phyloP scores from a whole-genome alignment of 306 rosid genomes.

The Castanopsis chinensis region DNA sequence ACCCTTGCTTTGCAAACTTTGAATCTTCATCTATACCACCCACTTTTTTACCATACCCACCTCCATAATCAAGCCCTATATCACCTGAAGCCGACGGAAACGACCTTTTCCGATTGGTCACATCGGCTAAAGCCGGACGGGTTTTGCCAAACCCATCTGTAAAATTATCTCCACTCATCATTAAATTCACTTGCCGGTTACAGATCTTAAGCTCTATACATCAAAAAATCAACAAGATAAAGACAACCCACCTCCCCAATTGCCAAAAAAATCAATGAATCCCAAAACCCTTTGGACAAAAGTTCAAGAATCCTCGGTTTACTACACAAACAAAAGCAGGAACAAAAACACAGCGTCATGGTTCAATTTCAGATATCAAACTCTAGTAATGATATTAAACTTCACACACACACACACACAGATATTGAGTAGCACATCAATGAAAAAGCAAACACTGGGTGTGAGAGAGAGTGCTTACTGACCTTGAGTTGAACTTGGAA shows the following conservation, averaged over 20 bases:
- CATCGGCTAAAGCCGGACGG: conserved; percentile 54
- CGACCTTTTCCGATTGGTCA: conserved; percentile 63
- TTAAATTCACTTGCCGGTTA: conserved; percentile 7
- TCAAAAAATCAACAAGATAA: neutral
- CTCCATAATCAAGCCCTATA: conserved; percentile 26
- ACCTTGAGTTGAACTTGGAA: neutral
- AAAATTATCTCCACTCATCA: conserved; percentile 46
- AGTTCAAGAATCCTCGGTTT: neutral
- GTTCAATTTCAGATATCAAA: neutral
- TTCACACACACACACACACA: neutral
- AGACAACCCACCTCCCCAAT: conserved; percentile 1
- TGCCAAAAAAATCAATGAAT: neutral
- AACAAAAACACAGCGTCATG: neutral
- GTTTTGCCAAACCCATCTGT: conserved; percentile 30
- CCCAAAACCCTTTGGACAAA: neutral
- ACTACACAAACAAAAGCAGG: neutral
- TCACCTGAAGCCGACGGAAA: conserved; percentile 43
- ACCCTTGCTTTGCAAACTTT: conserved; percentile 29
- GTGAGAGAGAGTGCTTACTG: neutral
- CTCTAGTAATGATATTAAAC: neutral
- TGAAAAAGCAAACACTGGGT: neutral
- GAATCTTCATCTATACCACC: conserved; percentile 23
- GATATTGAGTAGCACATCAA: neutral
- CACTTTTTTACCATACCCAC: conserved; percentile 4
- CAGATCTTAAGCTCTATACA: conserved; percentile 11